Evolutionary conservation across 768 basidiomycete genomes (phyloP), one percentile per base, ranked within the genome.

Genomic region (Fomitopsis serialis): DNA sequence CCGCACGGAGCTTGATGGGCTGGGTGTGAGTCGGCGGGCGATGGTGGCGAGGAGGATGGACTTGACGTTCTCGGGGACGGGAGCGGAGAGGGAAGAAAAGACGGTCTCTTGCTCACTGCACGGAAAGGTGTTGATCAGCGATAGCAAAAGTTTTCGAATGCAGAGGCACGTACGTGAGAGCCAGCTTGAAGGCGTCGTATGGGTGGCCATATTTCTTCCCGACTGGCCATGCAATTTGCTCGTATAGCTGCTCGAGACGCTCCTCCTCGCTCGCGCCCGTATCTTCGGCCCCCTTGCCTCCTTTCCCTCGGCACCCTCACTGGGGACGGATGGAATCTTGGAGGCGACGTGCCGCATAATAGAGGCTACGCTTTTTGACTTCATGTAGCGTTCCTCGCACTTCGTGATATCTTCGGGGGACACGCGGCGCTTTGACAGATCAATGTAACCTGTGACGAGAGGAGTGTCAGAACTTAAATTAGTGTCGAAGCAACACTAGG

Each of bases 321-420:
- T 67, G 34, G 70, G 68, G 40, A 68, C 59, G 1, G 82, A 75
- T 1, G 84, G 79, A n/a, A 89, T 66, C 66, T 90, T 90, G 13
- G 89, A 89, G 2, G 89, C 89, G 54, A 94, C 92, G 64, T 95
- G 91, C 17, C 92, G 81, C 72, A 94, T 84, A 68, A 96, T 94
- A 11, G 90, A 93, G 37, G 93, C 87, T 23, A 98, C 94, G 1
- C 92, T 85, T 74, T 97, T 97, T 15, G 92, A 94, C 73, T 99
- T 99, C 81, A 96, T 93, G 71, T 92, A 99, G 42, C 92, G 85
- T 63, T 98, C 96, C 68, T 98, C 96, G 73, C 97, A 98, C 72
- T 97, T 97, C n/a, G 86, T 84, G 66, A 99, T 96, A 67, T 98
- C 97, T 67, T 99, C 97, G 2, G 96, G 89, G 2, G 94, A 97